A percentile compares a stretch with the other conserved stretches of the same genome.
phyloP scores from a whole-genome alignment of 2,329 filamentous ascomycete genomes.

The Hypoxylon sp. region DNA sequence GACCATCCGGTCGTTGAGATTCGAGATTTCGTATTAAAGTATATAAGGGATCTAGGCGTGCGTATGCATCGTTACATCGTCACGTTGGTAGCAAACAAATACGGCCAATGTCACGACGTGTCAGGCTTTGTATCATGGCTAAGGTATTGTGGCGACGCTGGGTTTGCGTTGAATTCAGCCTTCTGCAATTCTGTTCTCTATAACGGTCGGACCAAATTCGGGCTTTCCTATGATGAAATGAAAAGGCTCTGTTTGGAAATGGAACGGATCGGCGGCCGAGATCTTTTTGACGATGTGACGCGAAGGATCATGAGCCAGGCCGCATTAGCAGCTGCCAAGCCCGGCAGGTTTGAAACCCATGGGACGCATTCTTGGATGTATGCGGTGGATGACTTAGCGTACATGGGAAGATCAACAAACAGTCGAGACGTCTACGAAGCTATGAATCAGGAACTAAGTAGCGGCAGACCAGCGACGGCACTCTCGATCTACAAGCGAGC shows the following conservation, averaged over 20 bases:
- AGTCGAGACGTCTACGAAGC: conserved; percentile 55
- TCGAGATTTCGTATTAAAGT: conserved; percentile 59
- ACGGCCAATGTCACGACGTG: conserved; percentile 58
- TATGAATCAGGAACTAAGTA: conserved; percentile 60
- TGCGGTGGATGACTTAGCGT: conserved; percentile 45
- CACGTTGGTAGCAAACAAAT: conserved; percentile 61
- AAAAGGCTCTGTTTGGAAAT: conserved; percentile 56
- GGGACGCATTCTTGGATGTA: conserved; percentile 27
- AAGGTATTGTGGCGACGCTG: conserved; percentile 55
- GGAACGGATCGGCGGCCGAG: conserved; percentile 52
- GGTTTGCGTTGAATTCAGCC: conserved; percentile 56
- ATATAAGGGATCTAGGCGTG: conserved; percentile 55
- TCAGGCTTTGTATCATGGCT: conserved; percentile 60
- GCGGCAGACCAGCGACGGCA: conserved; percentile 54
- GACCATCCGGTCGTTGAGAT: conserved; percentile 59
- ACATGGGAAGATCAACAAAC: conserved; percentile 49
- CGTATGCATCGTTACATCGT: conserved; percentile 57
- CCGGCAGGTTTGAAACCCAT: conserved; percentile 10
- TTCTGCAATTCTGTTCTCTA: conserved; percentile 60
- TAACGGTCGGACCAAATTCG: conserved; percentile 58
- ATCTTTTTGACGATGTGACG: conserved; percentile 57
- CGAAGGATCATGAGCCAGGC: conserved; percentile 58
- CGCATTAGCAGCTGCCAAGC: conserved; percentile 40
- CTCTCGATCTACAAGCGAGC: conserved; percentile 59
- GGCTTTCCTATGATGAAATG: conserved; percentile 56